These are phyloP conservation scores for Auriculariales sp. DNA, from an alignment of 768 basidiomycete species.

Conservation along the genomic window DNA sequence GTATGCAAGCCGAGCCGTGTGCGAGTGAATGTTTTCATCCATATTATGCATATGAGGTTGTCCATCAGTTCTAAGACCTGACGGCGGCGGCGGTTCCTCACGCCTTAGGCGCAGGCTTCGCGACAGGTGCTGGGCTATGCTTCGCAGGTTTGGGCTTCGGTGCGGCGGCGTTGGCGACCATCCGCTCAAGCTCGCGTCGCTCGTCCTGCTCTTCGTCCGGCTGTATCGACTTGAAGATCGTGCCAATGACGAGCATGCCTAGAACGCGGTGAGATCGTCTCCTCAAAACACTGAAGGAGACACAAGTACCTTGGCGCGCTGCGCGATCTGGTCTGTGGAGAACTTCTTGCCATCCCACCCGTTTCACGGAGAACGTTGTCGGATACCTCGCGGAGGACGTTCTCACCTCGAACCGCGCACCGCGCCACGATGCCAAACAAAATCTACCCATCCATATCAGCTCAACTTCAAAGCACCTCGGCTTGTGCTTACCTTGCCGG, in stretches of 20 bases:
- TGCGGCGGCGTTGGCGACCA: constrained; percentile 75
- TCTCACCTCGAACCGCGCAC: constrained; percentile 87
- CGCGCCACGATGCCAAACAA: constrained; percentile 96
- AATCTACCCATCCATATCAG: constrained; percentile 33
- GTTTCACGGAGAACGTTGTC: constrained; percentile 78
- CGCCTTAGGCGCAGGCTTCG: not conserved
- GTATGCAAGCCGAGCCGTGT: too few species aligned
- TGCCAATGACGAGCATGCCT: constrained; percentile 80
- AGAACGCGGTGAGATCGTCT: not conserved
- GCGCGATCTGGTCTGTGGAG: constrained; percentile 54
- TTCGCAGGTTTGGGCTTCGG: constrained; percentile 28
- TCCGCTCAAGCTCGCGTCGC: constrained; percentile 83
- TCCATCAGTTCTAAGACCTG: not conserved
- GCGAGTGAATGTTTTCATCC: too few species aligned
- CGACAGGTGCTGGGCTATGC: not conserved
- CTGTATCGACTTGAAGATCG: constrained; percentile 69
- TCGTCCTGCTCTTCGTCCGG: constrained; percentile 92
- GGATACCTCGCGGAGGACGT: constrained; percentile 70
- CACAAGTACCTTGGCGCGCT: constrained; percentile 64
- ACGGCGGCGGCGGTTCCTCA: not conserved
- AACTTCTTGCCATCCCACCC: constrained; percentile 20
- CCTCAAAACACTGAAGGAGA: not conserved
- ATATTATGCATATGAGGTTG: too few species aligned
- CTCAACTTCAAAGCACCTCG: not conserved
- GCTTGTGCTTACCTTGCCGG: constrained; percentile 70